phyloP scores from a whole-genome alignment of 75 land plant genomes.

The Larix kaempferi region DNA sequence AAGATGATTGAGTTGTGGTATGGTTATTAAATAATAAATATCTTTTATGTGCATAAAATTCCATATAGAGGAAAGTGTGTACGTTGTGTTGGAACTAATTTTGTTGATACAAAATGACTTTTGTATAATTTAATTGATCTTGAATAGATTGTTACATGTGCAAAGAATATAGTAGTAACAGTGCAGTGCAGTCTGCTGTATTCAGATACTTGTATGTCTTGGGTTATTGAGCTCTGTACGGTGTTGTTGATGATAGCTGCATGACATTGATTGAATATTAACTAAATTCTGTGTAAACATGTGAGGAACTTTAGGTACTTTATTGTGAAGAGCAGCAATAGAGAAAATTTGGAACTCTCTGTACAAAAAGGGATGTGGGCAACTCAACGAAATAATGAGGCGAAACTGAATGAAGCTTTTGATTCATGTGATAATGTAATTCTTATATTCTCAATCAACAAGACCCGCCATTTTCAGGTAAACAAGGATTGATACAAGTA shows the following conservation, averaged over 20 bases:
- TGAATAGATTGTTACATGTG: too few relatives aligned
- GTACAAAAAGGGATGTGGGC: conserved; percentile 99
- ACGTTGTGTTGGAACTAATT: too few relatives aligned
- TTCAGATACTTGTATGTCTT: background rate
- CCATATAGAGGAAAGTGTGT: too few relatives aligned
- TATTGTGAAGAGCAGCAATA: conserved; percentile 97
- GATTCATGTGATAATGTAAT: conserved; percentile 92
- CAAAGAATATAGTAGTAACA: too few relatives aligned
- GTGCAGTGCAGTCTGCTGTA: background rate
- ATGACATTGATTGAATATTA: conserved; percentile 3
- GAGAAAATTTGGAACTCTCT: conserved; percentile 95
- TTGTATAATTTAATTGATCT: too few relatives aligned
- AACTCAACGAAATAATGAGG: conserved; percentile 97
- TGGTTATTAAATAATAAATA: too few relatives aligned
- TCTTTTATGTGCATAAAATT: too few relatives aligned
- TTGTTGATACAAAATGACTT: too few relatives aligned
- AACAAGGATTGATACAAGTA: background rate
- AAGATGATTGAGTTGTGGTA: background rate
- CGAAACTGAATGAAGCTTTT: conserved; percentile 97
- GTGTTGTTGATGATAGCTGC: background rate
- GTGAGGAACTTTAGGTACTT: conserved; percentile 64
- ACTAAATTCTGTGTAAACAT: conserved; percentile 1
- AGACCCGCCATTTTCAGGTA: conserved; percentile 98
- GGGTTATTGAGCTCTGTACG: background rate
- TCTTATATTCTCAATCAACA: conserved; percentile 90